A percentile compares a stretch with the other conserved stretches of the same genome.
phyloP scores from a whole-genome alignment of 1,284 basidiomycete genomes.

The Ceratobasidium sp. region DNA sequence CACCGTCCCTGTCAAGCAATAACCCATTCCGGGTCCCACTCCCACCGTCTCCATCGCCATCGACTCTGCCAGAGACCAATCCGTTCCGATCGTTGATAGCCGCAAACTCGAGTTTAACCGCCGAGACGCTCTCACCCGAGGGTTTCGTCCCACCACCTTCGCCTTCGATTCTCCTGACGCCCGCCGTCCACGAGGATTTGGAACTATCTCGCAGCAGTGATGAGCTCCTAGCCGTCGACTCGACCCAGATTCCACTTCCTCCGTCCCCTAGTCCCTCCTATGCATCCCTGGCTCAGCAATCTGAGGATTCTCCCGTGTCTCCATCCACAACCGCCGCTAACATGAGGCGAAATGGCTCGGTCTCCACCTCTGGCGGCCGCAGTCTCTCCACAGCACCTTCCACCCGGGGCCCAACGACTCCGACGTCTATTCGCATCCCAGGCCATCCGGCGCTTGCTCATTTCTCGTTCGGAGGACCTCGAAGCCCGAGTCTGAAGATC shows the following conservation, averaged over 20 bases:
- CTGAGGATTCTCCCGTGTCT: background rate
- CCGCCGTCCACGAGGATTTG: slow-evolving; percentile 13
- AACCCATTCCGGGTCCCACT: slow-evolving; percentile 41
- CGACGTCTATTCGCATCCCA: slow-evolving; percentile 32
- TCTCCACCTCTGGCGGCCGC: slow-evolving; percentile 32
- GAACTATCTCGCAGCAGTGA: background rate
- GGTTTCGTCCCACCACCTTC: slow-evolving; percentile 22
- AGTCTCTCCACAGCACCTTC: slow-evolving; percentile 42
- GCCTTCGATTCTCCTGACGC: slow-evolving; percentile 39
- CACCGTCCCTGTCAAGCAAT: slow-evolving; percentile 16
- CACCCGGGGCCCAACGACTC: slow-evolving; percentile 32
- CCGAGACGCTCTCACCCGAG: background rate
- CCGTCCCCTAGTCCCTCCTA: slow-evolving; percentile 29
- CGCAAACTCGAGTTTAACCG: background rate
- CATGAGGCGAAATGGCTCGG: slow-evolving; percentile 14
- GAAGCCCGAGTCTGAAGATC: slow-evolving; percentile 34
- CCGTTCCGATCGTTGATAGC: slow-evolving; percentile 9
- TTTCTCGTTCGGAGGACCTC: slow-evolving; percentile 39
- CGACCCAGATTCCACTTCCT: slow-evolving; percentile 35
- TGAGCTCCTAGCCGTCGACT: slow-evolving; percentile 24
- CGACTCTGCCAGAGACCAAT: slow-evolving; percentile 21
- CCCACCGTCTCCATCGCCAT: slow-evolving; percentile 30
- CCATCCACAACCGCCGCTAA: background rate
- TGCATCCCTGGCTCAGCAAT: background rate
- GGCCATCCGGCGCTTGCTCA: slow-evolving; percentile 28